Evolutionary conservation across 1,139 yeast genomes (phyloP), one percentile per base, ranked within the genome.

Genomic region (Meyerozyma athensensis): DNA sequence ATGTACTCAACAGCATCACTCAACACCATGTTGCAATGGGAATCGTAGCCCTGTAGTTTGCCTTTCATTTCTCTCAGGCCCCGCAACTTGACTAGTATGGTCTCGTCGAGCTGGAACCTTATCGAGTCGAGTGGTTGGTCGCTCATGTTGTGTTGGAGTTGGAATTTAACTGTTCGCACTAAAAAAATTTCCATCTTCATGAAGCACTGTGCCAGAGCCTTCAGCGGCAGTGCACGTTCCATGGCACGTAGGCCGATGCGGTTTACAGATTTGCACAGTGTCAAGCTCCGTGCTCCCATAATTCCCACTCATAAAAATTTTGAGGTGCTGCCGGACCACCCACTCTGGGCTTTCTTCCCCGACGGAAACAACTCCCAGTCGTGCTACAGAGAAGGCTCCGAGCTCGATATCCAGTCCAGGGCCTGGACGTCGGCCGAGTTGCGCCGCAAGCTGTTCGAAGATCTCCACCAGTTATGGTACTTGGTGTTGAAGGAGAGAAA

Each of bases 31-130:
- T 94, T 92, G 62, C 97, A 92, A 62, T 92, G 97, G 36, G 95
- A 85, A 61, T 92, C 97, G 61, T 86, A 92, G 1, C 96, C 97
- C 58, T 92, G 98, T 40, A 94, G 72, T 48, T 79, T 80, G 5
- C 99, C 99, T 34, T 79, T 77, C 64, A 92, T 75, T 58, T 90
- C 97, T 50, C 99, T 76, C 44, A 95, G 95, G n/a, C 97, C 97
- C 59, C 98, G 81, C 43, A 94, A 76, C 58, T 94, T 94, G 40
- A 94, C 95, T 54, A 79, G 77, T 18, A 94, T 90, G 39, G 72
- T 67, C 61, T 92, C 98, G 55, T 94, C 97, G 36, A 94, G 68
- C 43, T 90, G 87, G 45, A 85, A 76, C 47, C 94, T 81, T 49
- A 94, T 81, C 50, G 90, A 74, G 55, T 92, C 97, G 43, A 94